Percentiles rank a stretch among this genome's conserved stretches.
Conservation (phyloP, 2,329 filamentous ascomycete genomes). For the Aspergillus sp. region DNA sequence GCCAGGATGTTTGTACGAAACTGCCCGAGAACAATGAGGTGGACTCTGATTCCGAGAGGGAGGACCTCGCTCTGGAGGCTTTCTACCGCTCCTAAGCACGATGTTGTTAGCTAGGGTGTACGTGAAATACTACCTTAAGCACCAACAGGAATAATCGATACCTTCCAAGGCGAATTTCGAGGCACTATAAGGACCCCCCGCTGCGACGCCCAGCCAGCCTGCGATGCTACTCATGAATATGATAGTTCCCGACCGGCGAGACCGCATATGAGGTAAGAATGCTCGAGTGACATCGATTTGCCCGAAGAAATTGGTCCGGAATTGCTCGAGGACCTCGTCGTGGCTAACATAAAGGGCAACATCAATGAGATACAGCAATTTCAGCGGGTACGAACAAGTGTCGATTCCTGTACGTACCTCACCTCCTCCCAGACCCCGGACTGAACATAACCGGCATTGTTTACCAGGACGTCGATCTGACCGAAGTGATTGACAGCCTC, state of each 20-base stretch:
- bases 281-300: constrained; percentile 38
- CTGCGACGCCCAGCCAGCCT: neutral
- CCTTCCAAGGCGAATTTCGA: constrained; percentile 3
- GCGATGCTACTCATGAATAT: constrained; percentile 49
- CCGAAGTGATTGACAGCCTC: constrained; percentile 17
- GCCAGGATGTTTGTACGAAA: constrained; percentile 53
- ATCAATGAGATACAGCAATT: no score
- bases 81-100: no score
- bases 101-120: no score
- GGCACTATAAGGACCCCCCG: neutral
- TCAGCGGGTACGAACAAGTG: no score
- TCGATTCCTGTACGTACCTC: constrained; percentile 12
- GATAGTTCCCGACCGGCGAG: constrained; percentile 34
- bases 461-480: constrained; percentile 46
- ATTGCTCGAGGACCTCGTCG: no score
- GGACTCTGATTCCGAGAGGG: no score
- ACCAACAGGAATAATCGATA: constrained; percentile 46
- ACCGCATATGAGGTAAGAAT: constrained; percentile 39
- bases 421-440: constrained; percentile 27
- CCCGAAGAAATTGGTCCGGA: constrained; percentile 26
- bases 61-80: no score
- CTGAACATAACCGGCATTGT: constrained; percentile 43
- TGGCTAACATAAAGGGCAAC: no score
- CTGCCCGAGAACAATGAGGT: constrained; percentile 43
- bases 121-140: neutral